phyloP scores from a whole-genome alignment of 306 rosid species.

The Lupinus albus region DNA sequence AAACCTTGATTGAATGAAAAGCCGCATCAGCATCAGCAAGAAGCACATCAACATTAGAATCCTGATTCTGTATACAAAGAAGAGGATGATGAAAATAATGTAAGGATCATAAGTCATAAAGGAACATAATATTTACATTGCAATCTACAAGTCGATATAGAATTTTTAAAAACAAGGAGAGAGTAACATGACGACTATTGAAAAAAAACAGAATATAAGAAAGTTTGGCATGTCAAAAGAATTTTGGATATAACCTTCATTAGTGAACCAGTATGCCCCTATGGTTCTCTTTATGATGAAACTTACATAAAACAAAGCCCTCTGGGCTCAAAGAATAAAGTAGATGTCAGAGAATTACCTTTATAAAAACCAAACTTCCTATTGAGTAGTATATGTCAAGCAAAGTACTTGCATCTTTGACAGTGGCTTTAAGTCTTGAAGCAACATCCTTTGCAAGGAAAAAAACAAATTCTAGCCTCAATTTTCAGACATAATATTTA shows the following conservation, averaged over 20 bases:
- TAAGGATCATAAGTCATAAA: slow-evolving; percentile 25
- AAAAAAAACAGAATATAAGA: slow-evolving; percentile 6
- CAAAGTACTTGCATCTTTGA: slow-evolving; percentile 69
- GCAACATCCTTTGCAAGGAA: slow-evolving; percentile 60
- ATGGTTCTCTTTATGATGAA: slow-evolving; percentile 8
- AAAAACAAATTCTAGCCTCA: slow-evolving; percentile 34
- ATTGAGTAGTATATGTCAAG: slow-evolving; percentile 75
- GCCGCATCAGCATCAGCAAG: slow-evolving; percentile 74
- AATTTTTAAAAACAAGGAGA: no score
- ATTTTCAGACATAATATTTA: slow-evolving; percentile 3
- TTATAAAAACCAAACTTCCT: slow-evolving; percentile 72
- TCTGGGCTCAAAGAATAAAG: neutral
- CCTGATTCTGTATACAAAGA: slow-evolving; percentile 61
- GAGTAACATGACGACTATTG: slow-evolving; percentile 1
- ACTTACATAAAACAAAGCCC: neutral
- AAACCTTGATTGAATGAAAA: slow-evolving; percentile 86
- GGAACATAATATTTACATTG: slow-evolving; percentile 28
- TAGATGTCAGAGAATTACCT: slow-evolving; percentile 53
- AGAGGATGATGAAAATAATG: slow-evolving; percentile 31
- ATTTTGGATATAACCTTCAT: slow-evolving; percentile 1
- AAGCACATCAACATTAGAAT: slow-evolving; percentile 63
- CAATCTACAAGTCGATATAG: slow-evolving; percentile 18
- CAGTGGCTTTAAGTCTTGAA: slow-evolving; percentile 58
- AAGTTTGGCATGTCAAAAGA: slow-evolving; percentile 12
- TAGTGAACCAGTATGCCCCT: neutral